Percentiles rank a stretch among this genome's conserved stretches.
phyloP scores from a whole-genome alignment of 768 basidiomycete species.

The Postia placenta region DNA sequence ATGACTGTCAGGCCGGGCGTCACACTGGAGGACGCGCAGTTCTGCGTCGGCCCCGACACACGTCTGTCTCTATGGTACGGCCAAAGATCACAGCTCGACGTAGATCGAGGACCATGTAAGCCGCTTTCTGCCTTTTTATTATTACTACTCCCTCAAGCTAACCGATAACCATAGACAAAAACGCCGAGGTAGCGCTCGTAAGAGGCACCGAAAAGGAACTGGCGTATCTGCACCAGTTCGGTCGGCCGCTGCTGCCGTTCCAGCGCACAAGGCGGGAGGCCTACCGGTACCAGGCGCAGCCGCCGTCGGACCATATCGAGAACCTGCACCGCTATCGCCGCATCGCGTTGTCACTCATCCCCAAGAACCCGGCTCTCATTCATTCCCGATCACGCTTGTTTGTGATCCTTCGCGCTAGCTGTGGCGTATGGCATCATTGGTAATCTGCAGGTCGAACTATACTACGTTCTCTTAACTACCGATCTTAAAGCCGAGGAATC shows the following conservation, averaged over 20 bases:
- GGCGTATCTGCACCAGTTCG: constrained; percentile 42
- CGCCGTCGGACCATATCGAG: constrained; percentile 38
- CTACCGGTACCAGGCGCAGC: constrained; percentile 41
- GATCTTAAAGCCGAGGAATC: too few relatives aligned
- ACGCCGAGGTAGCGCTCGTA: constrained; percentile 35
- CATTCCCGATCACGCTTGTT: too few relatives aligned
- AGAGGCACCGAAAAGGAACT: constrained; percentile 40
- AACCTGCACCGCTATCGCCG: constrained; percentile 43
- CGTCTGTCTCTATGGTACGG: constrained; percentile 43
- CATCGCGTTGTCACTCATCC: constrained; percentile 42
- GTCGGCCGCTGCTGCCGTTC: constrained; percentile 40
- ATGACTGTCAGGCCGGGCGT: constrained; percentile 28
- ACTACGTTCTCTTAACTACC: too few relatives aligned
- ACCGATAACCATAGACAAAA: constrained; percentile 35
- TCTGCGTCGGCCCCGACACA: constrained; percentile 31
- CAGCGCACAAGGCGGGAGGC: constrained; percentile 34
- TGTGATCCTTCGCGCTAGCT: too few relatives aligned
- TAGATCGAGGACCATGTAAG: constrained; percentile 47
- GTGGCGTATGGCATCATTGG: too few relatives aligned
- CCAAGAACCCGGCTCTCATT: constrained; percentile 33
- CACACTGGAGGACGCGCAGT: constrained; percentile 17
- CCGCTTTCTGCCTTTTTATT: constrained; percentile 29
- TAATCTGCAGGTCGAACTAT: too few relatives aligned
- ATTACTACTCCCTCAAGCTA: constrained; percentile 23
- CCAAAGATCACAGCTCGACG: constrained; percentile 41